Evolutionary conservation across 768 basidiomycete genomes (phyloP).

Genomic region (Strobilomyces dryophilus): DNA sequence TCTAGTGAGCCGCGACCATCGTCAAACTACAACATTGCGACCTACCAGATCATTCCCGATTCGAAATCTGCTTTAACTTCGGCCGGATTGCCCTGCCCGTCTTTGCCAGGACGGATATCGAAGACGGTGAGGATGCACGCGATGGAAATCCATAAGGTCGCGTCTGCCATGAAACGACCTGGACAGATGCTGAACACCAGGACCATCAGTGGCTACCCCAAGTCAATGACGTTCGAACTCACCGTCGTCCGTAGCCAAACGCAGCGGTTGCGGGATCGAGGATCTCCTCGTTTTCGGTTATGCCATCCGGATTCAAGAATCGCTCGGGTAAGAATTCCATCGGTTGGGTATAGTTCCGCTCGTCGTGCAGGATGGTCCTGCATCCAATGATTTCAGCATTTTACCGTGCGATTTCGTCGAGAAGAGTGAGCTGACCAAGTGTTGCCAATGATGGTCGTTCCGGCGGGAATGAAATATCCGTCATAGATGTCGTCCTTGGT

Average conservation of each 20-base stretch:
- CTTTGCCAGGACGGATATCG: constrained; percentile 21
- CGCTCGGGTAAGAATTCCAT: constrained; percentile 36
- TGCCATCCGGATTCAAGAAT: constrained; percentile 35
- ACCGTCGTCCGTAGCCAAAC: constrained; percentile 38
- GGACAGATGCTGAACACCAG: constrained; percentile 34
- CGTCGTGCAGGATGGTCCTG: constrained; percentile 39
- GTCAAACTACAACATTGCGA: neutral
- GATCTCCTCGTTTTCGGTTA: constrained; percentile 27
- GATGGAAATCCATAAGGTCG: constrained; percentile 34
- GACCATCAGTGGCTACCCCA: neutral
- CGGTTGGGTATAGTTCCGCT: constrained; percentile 31
- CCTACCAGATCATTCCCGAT: constrained; percentile 31
- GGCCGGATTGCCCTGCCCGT: constrained; percentile 13
- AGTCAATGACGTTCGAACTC: neutral
- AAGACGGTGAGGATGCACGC: constrained; percentile 29
- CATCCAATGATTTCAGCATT: constrained; percentile 4
- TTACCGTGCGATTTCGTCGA: neutral
- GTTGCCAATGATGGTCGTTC: constrained; percentile 54
- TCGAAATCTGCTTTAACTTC: constrained; percentile 22
- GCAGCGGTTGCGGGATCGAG: constrained; percentile 29
- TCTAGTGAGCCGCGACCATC: neutral
- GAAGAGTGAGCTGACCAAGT: constrained; percentile 40
- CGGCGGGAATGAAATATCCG: constrained; percentile 32
- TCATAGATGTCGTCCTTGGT: constrained; percentile 30
- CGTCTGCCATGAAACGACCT: constrained; percentile 42